Conservation (phyloP, 306 rosid genomes). For the Herpetospermum pedunculosum region DNA sequence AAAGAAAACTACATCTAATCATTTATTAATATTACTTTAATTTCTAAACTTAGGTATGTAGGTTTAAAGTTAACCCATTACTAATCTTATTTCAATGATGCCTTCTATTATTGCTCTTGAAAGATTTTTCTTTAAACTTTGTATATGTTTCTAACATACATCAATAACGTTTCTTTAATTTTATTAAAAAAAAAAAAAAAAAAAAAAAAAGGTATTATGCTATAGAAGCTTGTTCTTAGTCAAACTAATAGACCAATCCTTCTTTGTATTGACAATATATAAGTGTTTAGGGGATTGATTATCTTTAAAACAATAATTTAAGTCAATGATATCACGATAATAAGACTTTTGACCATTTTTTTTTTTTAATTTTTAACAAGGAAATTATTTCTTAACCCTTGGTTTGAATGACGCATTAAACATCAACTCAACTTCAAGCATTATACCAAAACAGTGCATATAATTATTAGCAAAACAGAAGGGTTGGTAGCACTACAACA, state of each 20-base stretch:
- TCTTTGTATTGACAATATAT: not conserved
- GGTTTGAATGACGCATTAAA: not conserved
- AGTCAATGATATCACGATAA: not conserved
- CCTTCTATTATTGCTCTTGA: too few species aligned
- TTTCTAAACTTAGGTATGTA: not conserved
- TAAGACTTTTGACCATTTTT: not conserved
- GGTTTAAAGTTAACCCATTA: not conserved
- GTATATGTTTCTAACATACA: too few species aligned
- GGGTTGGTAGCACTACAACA: conserved; percentile 1
- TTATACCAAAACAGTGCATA: not conserved
- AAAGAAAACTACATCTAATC: not conserved
- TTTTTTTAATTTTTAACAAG: not conserved
- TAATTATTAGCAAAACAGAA: conserved; percentile 1
- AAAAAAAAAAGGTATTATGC: too few species aligned
- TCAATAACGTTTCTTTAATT: too few species aligned
- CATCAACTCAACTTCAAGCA: not conserved
- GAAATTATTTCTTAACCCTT: not conserved
- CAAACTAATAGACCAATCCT: not conserved
- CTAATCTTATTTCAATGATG: too few species aligned
- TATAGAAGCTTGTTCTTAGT: not conserved
- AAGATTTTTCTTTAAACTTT: too few species aligned
- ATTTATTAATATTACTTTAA: not conserved
- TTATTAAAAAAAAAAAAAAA: too few species aligned
- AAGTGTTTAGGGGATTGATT: not conserved
- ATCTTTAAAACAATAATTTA: not conserved